Conservation (phyloP, 352 stramenopile species). For the Pythium brachiatum region DNA sequence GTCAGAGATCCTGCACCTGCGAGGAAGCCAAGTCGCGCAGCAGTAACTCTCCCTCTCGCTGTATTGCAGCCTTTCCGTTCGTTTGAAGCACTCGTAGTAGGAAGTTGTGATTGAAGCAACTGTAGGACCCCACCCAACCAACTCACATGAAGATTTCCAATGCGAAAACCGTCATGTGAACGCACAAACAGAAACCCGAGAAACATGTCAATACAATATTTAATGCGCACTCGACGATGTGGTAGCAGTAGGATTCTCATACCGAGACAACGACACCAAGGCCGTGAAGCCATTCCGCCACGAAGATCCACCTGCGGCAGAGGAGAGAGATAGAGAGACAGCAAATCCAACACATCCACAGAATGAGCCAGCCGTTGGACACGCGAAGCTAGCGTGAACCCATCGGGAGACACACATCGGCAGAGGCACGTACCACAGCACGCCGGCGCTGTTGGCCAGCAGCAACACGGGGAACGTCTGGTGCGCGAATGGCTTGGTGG, state of each 20-base stretch:
- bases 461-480: slow-evolving; percentile 32
- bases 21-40: slow-evolving; percentile 34
- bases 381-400: slow-evolving; percentile 12
- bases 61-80: slow-evolving; percentile 3
- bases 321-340: neutral
- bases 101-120: slow-evolving; percentile 30
- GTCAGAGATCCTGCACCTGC: slow-evolving; percentile 69
- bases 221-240: slow-evolving; percentile 7
- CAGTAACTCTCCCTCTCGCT: slow-evolving; percentile 9
- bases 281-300: slow-evolving; percentile 36
- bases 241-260: neutral
- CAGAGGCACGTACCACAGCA: slow-evolving; percentile 34
- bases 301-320: slow-evolving; percentile 34
- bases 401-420: slow-evolving; percentile 8
- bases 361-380: slow-evolving; percentile 10
- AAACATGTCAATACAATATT: slow-evolving; percentile 20
- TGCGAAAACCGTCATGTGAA: slow-evolving; percentile 4
- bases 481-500: slow-evolving; percentile 22
- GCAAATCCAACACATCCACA: neutral
- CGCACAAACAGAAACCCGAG: neutral
- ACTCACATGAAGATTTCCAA: slow-evolving; percentile 7
- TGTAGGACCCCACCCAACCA: slow-evolving; percentile 4
- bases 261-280: slow-evolving; percentile 30
- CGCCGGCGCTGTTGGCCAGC: slow-evolving; percentile 46
- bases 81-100: slow-evolving; percentile 19